A percentile compares a stretch with the other conserved stretches of the same genome.
Evolutionary conservation across 2,329 filamentous ascomycete species (phyloP).

Genomic region (Aspergillus hiratsukae): DNA sequence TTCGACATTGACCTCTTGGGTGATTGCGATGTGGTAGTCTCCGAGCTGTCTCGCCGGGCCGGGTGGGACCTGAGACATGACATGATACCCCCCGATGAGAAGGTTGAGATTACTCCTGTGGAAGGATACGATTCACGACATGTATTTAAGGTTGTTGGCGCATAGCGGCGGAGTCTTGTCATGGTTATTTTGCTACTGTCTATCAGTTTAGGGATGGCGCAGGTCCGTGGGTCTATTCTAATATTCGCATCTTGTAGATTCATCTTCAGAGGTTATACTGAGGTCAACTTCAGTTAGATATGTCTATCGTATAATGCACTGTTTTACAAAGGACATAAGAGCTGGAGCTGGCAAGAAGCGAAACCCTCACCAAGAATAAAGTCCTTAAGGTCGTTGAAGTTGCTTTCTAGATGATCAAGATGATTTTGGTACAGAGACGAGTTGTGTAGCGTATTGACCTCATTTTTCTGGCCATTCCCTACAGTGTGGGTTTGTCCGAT

Average conservation of each 20-base stretch:
- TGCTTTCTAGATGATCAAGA: background rate
- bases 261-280: background rate
- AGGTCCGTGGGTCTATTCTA: conserved; percentile 5
- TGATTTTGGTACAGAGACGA: background rate
- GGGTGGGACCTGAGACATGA: conserved; percentile 78
- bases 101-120: conserved; percentile 52
- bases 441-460: conserved; percentile 1
- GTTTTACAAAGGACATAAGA: background rate
- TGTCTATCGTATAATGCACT: background rate
- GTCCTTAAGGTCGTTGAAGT: background rate
- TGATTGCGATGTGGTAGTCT: conserved; percentile 85
- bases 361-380: background rate
- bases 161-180: conserved; percentile 36
- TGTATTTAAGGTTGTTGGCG: conserved; percentile 37
- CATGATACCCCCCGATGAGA: conserved; percentile 69
- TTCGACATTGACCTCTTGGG: conserved; percentile 97
- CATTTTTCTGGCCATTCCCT: conserved; percentile 1
- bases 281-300: background rate
- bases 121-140: conserved; percentile 46
- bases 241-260: background rate
- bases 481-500: background rate
- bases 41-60: conserved; percentile 75
- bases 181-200: conserved; percentile 16
- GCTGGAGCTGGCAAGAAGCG: background rate
- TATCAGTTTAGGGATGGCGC: conserved; percentile 25